Evolutionary conservation across 352 stramenopile genomes (phyloP), one percentile per base, ranked within the genome.

Genomic region (Phytophthora lateralis): DNA sequence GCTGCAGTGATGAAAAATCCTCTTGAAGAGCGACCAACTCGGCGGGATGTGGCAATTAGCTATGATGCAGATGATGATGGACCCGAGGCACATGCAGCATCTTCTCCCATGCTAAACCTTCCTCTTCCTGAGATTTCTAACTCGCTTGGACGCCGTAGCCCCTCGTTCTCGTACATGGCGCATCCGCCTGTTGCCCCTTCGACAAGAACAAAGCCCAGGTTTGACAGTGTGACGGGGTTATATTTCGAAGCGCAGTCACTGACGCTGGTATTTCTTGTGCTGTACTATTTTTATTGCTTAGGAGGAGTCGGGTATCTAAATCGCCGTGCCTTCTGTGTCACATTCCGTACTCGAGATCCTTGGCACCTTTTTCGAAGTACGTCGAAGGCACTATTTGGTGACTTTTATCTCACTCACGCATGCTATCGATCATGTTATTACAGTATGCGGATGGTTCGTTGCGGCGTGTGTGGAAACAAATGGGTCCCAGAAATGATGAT

Each of bases 401-500:
- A 9, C 20, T 57, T 41, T 14, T 41, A 41, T n/a, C 35, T 41
- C 14, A 41, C 12, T 37, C 0, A 18, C n/a, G 35, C 14, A 41
- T 41, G 35, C 12, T 37, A 15, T 18, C 14, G 35, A 18, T 24
- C 21, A 24, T 58, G 15, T 12, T 30, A 34, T 18, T 58, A 37
- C 45, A 95, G 84, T 55, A 98, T 99, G 96, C 90, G 98, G 47
- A 90, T 99, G 59, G 94, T 98, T 42, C 96, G 96, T 20, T 99
- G 97, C 65, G 79, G 96, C 7, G 75, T 98, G 30, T 99, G 97
- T 61, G 92, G 95, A 2, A 98, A 98, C 66, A 99, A 99, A 62
- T 99, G 97, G 97, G 97, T 99, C 14, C 96, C 97, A 2, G 96
- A 98, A 58, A 97, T 95, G 72, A 90, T 97, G 49, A 89, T 97